Percentiles rank a stretch among this genome's conserved stretches.
phyloP scores from a whole-genome alignment of 352 stramenopile species.

The Plasmopara halstedii region DNA sequence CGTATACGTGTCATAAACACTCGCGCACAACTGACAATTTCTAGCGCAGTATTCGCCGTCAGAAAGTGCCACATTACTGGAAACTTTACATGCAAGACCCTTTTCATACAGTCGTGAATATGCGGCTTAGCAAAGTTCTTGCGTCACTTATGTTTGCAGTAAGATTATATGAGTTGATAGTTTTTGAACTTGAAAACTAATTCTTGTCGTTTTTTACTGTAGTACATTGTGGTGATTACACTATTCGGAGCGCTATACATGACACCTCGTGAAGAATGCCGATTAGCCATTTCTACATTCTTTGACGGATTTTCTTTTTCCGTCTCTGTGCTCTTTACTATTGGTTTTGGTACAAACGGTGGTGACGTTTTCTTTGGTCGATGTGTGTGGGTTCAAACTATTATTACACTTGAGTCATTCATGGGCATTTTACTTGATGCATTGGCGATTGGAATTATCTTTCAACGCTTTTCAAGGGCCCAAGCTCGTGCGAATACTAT shows the following conservation, averaged over 20 bases:
- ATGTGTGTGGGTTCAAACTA: conserved; percentile 88
- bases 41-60: conserved; percentile 52
- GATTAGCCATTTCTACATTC: conserved; percentile 56
- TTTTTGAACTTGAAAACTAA: too few species aligned
- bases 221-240: conserved; percentile 65
- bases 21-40: conserved; percentile 2
- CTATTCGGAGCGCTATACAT: conserved; percentile 74
- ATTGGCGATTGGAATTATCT: conserved; percentile 92
- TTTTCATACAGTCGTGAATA: conserved; percentile 79
- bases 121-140: conserved; percentile 75
- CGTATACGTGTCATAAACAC: background rate
- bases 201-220: too few species aligned
- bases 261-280: conserved; percentile 54
- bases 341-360: conserved; percentile 72
- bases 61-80: conserved; percentile 76
- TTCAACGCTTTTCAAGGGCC: conserved; percentile 89
- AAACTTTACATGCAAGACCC: conserved; percentile 78
- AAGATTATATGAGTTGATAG: too few species aligned
- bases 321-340: conserved; percentile 72
- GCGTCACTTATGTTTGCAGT: conserved; percentile 23
- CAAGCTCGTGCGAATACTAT: conserved; percentile 90
- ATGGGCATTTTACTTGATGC: conserved; percentile 88
- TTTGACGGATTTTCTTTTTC: conserved; percentile 79
- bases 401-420: conserved; percentile 91
- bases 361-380: conserved; percentile 86